These are phyloP conservation scores for Apiotrichum sp. DNA, from an alignment of 1,284 basidiomycete species.

Conservation along the genomic window DNA sequence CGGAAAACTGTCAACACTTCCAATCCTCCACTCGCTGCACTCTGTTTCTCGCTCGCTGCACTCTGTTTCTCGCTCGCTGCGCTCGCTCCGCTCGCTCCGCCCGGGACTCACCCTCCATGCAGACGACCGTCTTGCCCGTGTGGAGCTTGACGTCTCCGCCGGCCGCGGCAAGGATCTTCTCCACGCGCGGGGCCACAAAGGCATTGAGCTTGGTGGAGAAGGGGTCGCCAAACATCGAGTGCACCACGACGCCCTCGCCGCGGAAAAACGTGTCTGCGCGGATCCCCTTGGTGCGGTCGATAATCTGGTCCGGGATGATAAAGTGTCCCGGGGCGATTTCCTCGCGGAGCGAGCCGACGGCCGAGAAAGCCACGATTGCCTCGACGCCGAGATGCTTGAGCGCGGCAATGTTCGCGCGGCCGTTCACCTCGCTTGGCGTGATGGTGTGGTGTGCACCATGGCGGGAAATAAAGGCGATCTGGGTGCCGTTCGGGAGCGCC, in stretches of 20 bases:
- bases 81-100: conserved; percentile 28
- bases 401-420: conserved; percentile 89
- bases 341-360: conserved; percentile 92
- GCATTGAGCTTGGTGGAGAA: conserved; percentile 62
- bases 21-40: too few species aligned
- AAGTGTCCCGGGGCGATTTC: conserved; percentile 90
- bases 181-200: conserved; percentile 63
- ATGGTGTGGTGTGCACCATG: conserved; percentile 73
- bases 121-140: conserved; percentile 77
- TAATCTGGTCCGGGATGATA: conserved; percentile 84
- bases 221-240: conserved; percentile 90
- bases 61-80: too few species aligned
- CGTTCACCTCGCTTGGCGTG: conserved; percentile 69
- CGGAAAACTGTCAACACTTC: too few species aligned
- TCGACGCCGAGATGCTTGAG: conserved; percentile 86
- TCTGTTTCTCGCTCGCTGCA: too few species aligned
- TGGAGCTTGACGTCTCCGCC: conserved; percentile 58
- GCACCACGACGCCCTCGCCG: conserved; percentile 72
- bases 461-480: conserved; percentile 84
- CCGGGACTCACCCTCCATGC: conserved; percentile 86
- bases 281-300: conserved; percentile 92
- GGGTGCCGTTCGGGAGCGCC: conserved; percentile 66
- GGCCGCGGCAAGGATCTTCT: conserved; percentile 56
- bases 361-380: conserved; percentile 87
- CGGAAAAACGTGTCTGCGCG: conserved; percentile 83